Conservation (phyloP, 2,329 filamentous ascomycete species). For the Botrytis fabae region DNA sequence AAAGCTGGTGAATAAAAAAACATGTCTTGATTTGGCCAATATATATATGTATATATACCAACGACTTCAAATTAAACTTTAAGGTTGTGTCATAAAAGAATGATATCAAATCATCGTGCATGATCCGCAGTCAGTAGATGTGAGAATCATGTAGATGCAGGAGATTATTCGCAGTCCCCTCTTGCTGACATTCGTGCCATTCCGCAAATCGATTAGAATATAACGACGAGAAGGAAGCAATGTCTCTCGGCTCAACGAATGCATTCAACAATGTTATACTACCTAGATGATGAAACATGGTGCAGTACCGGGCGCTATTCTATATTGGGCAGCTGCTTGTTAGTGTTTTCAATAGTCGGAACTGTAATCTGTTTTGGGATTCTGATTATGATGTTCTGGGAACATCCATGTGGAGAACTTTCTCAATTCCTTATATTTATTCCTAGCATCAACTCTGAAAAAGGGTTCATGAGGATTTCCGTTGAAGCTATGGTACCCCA, state of each 20-base stretch:
- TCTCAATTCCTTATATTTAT: neutral
- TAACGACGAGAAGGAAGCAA: neutral
- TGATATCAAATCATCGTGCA: constrained; percentile 4
- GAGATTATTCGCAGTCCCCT: neutral
- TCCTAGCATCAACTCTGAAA: neutral
- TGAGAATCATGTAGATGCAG: neutral
- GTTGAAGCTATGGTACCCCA: neutral
- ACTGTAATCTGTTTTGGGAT: neutral
- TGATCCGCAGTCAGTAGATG: neutral
- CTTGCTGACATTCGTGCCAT: neutral
- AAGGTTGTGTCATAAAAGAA: neutral
- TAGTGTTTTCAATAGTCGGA: neutral
- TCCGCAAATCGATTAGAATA: neutral
- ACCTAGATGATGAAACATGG: neutral
- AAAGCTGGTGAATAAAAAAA: neutral
- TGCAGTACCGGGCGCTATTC: neutral
- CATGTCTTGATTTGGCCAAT: neutral
- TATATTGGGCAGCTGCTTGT: neutral
- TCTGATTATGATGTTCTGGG: neutral
- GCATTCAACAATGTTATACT: neutral
- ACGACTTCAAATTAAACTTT: neutral
- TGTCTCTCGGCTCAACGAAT: neutral
- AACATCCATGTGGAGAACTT: neutral
- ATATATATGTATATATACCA: constrained; percentile 2
- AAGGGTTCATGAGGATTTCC: neutral